Conservation (phyloP, 176 grass and related monocot genomes). For the Triticum monococcum region DNA sequence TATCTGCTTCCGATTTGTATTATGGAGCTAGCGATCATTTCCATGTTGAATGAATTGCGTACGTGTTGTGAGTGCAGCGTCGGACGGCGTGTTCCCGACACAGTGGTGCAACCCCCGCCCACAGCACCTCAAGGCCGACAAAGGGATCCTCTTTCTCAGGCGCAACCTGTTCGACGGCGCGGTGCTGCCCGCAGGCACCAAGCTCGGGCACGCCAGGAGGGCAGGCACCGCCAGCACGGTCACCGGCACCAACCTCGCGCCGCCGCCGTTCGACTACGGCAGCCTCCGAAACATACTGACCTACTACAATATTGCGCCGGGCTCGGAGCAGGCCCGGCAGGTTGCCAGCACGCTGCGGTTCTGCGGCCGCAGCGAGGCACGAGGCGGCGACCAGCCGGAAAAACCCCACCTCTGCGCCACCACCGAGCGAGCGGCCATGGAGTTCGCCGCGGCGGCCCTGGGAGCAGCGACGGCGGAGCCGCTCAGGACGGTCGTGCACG, state of each 20-base stretch:
- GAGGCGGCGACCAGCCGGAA: not conserved
- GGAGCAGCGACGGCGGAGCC: not conserved
- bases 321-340: not conserved
- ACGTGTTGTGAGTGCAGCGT: not conserved
- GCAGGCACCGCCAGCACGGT: not conserved
- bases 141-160: slow-evolving; percentile 1
- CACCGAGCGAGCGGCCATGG: not conserved
- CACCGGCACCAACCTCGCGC: not conserved
- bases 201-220: not conserved
- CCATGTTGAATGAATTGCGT: no score
- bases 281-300: not conserved
- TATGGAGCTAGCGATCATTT: no score
- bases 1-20: not conserved
- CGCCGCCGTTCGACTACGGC: not conserved
- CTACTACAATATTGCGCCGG: not conserved
- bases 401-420: not conserved
- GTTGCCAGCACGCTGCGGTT: not conserved
- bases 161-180: not conserved
- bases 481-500: not conserved
- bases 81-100: not conserved
- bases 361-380: not conserved
- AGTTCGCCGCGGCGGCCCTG: not conserved
- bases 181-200: not conserved
- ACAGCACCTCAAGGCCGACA: not conserved
- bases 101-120: not conserved